A percentile compares a stretch with the other conserved stretches of the same genome.
Evolutionary conservation across 73 alveolate species (phyloP).

Genomic region (Diophrys sp.): DNA sequence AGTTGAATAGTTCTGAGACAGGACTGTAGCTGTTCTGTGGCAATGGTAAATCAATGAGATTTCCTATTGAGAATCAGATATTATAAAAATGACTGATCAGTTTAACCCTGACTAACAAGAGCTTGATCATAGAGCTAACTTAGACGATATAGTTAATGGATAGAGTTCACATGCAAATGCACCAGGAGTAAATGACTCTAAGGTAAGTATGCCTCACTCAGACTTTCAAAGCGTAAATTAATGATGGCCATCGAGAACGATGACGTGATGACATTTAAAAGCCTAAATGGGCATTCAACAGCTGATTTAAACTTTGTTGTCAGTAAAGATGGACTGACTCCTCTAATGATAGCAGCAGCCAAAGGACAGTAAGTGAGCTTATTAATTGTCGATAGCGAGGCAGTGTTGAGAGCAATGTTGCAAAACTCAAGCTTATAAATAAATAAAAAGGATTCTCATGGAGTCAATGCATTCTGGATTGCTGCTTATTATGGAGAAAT

Average conservation of each 20-base stretch:
- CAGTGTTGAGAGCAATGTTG: slow-evolving; percentile 12
- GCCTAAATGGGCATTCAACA: neutral
- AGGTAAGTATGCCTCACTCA: neutral
- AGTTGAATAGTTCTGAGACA: no score
- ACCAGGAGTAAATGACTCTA: neutral
- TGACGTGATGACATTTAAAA: neutral
- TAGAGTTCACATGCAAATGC: neutral
- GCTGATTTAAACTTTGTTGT: neutral
- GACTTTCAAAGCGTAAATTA: neutral
- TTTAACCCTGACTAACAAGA: no score
- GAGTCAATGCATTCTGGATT: slow-evolving; percentile 51
- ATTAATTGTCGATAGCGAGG: no score
- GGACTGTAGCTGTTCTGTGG: no score
- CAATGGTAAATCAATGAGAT: no score
- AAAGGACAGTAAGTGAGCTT: neutral
- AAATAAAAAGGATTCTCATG: slow-evolving; percentile 26
- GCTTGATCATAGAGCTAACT: neutral
- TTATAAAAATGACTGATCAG: no score
- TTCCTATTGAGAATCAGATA: no score
- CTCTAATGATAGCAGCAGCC: neutral
- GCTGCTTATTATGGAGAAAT: slow-evolving; percentile 35
- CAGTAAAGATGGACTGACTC: neutral
- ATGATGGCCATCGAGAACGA: neutral
- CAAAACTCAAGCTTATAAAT: slow-evolving; percentile 22
- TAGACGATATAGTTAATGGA: neutral